phyloP scores from a whole-genome alignment of 257 asterid species.

The Nemophila menziesii region DNA sequence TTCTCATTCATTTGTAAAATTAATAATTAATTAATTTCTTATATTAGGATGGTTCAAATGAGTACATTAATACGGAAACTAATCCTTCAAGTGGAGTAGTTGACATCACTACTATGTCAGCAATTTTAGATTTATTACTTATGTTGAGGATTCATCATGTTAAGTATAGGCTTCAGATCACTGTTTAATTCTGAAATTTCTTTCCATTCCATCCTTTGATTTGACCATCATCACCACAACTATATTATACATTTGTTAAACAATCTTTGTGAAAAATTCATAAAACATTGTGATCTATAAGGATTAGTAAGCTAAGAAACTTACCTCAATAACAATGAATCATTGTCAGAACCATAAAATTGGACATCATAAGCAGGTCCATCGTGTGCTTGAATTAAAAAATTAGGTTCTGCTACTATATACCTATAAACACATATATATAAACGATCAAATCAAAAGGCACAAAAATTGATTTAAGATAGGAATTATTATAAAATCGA shows the following conservation, averaged over 20 bases:
- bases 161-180: constrained; percentile 53
- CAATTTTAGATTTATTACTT: too few species aligned
- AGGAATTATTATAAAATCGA: too few species aligned
- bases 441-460: constrained; percentile 2
- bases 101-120: too few species aligned
- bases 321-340: constrained; percentile 67
- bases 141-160: constrained; percentile 94
- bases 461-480: too few species aligned
- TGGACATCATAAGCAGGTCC: constrained; percentile 96
- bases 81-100: too few species aligned
- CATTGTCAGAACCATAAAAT: constrained; percentile 48
- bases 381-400: constrained; percentile 64
- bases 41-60: too few species aligned
- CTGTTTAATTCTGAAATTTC: constrained; percentile 30
- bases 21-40: too few species aligned
- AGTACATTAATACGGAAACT: too few species aligned
- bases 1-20: too few species aligned
- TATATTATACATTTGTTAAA: constrained; percentile 19
- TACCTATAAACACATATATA: too few species aligned
- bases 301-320: too few species aligned
- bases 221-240: constrained; percentile 97
- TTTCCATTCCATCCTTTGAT: constrained; percentile 90
- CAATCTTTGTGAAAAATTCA: too few species aligned
- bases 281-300: neutral
- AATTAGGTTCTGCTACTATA: constrained; percentile 63